Percentiles rank a stretch among this genome's conserved stretches.
phyloP scores from a whole-genome alignment of 192 early-diverging fungal genomes.

The Podila horticola region DNA sequence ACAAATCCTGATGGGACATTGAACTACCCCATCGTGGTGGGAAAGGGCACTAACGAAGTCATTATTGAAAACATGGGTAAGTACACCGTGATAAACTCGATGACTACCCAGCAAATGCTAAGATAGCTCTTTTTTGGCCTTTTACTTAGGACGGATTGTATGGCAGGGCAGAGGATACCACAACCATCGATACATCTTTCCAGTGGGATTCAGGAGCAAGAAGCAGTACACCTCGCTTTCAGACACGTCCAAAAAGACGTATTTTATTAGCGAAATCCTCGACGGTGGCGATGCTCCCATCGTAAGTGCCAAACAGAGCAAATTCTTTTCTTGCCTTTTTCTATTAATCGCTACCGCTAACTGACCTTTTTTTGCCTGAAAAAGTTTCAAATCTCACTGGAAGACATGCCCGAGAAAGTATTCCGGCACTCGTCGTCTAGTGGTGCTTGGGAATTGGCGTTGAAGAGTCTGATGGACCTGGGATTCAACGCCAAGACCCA shows the following conservation, averaged over 20 bases:
- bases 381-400: conserved; percentile 75
- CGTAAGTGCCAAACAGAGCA: conserved; percentile 33
- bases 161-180: conserved; percentile 72
- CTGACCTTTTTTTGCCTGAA: background rate
- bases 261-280: conserved; percentile 74
- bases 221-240: conserved; percentile 68
- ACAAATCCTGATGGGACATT: conserved; percentile 62
- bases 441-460: conserved; percentile 76
- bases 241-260: conserved; percentile 59
- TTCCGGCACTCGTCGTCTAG: conserved; percentile 73
- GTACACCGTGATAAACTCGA: background rate
- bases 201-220: conserved; percentile 73
- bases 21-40: conserved; percentile 67
- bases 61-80: conserved; percentile 67
- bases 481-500: conserved; percentile 77
- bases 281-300: conserved; percentile 69
- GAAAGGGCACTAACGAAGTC: conserved; percentile 69
- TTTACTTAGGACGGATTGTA: conserved; percentile 55
- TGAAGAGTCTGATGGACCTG: conserved; percentile 66
- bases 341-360: background rate
- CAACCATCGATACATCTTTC: conserved; percentile 76
- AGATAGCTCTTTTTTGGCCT: background rate
- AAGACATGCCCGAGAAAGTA: conserved; percentile 68
- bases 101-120: no score
- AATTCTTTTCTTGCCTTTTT: background rate